These are phyloP conservation scores for Dothistroma septosporum DNA, from an alignment of 2,329 filamentous ascomycete genomes.

Conservation along the genomic window DNA sequence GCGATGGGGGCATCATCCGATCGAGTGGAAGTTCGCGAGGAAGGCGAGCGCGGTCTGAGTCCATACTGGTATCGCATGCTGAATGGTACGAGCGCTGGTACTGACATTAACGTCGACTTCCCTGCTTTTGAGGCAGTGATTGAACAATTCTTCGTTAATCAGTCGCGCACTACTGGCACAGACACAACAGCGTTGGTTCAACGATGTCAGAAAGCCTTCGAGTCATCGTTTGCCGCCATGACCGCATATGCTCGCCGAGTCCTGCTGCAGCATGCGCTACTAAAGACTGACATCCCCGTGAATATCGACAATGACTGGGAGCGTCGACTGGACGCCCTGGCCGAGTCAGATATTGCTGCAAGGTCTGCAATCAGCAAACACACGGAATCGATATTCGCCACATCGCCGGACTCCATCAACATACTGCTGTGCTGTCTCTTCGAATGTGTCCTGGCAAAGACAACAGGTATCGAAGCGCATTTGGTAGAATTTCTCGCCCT, in stretches of 20 bases:
- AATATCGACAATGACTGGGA: constrained; percentile 75
- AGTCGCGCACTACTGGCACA: constrained; percentile 22
- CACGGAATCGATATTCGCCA: constrained; percentile 31
- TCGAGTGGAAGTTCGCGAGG: constrained; percentile 79
- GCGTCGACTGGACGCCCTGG: constrained; percentile 66
- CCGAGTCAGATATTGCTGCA: constrained; percentile 65
- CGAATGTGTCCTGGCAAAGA: constrained; percentile 17
- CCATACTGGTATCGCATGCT: constrained; percentile 66
- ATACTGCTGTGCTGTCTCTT: constrained; percentile 26
- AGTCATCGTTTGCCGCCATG: constrained; percentile 27
- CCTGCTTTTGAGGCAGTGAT: constrained; percentile 46
- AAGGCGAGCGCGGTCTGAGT: constrained; percentile 83
- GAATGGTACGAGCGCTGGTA: constrained; percentile 42
- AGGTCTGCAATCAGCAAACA: constrained; percentile 57
- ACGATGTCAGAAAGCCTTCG: constrained; percentile 19
- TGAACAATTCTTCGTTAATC: constrained; percentile 43
- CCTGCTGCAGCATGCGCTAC: constrained; percentile 55
- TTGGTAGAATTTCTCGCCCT: constrained; percentile 55
- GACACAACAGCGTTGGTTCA: constrained; percentile 24
- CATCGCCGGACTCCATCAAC: constrained; percentile 40
- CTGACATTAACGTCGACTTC: constrained; percentile 31
- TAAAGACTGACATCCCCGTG: constrained; percentile 37
- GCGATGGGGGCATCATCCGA: constrained; percentile 67
- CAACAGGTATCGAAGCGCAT: constrained; percentile 34
- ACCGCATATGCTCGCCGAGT: constrained; percentile 47